phyloP scores from a whole-genome alignment of 192 early-diverging fungal species.

The Entophlyctis helioformis region DNA sequence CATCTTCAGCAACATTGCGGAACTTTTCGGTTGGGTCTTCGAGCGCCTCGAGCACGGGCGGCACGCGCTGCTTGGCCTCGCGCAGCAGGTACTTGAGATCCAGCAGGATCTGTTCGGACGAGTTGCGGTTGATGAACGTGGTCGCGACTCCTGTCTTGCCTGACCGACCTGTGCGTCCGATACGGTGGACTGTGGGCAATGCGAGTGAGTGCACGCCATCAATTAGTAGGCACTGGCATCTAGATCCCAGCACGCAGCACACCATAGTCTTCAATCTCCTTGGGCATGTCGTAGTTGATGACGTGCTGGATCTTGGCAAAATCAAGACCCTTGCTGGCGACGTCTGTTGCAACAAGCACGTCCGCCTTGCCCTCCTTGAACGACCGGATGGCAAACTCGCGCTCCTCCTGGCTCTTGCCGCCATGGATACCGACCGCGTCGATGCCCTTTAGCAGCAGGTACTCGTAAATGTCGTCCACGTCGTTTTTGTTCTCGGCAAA shows the following conservation, averaged over 20 bases:
- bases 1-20: conserved; percentile 53
- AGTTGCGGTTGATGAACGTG: conserved; percentile 87
- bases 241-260: too few species aligned
- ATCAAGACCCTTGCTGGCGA: conserved; percentile 93
- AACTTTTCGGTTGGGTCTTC: conserved; percentile 85
- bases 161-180: conserved; percentile 93
- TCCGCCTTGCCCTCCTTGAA: conserved; percentile 88
- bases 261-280: conserved; percentile 98
- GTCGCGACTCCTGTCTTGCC: conserved; percentile 95
- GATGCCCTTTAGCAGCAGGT: conserved; percentile 86
- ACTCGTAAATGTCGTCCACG: conserved; percentile 98
- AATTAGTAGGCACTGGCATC: too few species aligned
- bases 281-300: conserved; percentile 98
- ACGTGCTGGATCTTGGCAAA: conserved; percentile 95
- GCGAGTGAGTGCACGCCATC: too few species aligned
- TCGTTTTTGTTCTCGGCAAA: conserved; percentile 99
- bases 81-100: conserved; percentile 86
- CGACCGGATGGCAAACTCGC: conserved; percentile 86
- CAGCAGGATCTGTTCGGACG: conserved; percentile 83
- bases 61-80: conserved; percentile 89
- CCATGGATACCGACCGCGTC: conserved; percentile 93
- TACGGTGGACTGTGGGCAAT: conserved; percentile 63
- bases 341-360: conserved; percentile 93
- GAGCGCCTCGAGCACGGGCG: conserved; percentile 69
- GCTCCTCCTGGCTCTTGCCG: conserved; percentile 90